phyloP scores from a whole-genome alignment of 371 early-diverging fungal species.

The Saksenaea vasiformis region DNA sequence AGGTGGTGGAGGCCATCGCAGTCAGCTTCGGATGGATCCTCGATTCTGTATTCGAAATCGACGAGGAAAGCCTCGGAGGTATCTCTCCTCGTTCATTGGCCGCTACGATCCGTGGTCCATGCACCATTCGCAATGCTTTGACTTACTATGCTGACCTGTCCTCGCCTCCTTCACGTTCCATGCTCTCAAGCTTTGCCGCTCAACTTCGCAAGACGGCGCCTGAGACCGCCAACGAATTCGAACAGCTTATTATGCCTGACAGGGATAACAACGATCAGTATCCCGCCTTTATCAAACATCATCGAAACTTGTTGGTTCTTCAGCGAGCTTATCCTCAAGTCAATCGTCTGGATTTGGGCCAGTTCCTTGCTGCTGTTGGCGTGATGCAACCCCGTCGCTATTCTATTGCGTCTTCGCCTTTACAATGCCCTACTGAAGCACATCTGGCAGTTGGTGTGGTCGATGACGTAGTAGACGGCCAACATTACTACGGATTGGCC shows the following conservation, averaged over 20 bases:
- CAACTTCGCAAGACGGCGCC: slow-evolving; percentile 20
- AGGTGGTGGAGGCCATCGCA: slow-evolving; percentile 31
- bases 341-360: slow-evolving; percentile 19
- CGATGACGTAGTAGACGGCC: slow-evolving; percentile 17
- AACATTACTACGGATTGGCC: slow-evolving; percentile 23
- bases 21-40: slow-evolving; percentile 33
- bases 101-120: slow-evolving; percentile 35
- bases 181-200: slow-evolving; percentile 22
- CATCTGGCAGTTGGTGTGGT: slow-evolving; percentile 27
- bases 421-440: slow-evolving; percentile 16
- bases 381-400: slow-evolving; percentile 44
- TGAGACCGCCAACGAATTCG: slow-evolving; percentile 21
- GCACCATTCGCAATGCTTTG: slow-evolving; percentile 36
- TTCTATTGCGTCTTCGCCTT: slow-evolving; percentile 41
- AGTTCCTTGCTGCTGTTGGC: slow-evolving; percentile 28
- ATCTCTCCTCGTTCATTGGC: slow-evolving; percentile 39
- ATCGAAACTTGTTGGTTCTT: slow-evolving; percentile 38
- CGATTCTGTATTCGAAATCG: slow-evolving; percentile 40
- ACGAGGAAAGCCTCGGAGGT: background rate
- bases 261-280: slow-evolving; percentile 19
- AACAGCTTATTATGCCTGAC: slow-evolving; percentile 15
- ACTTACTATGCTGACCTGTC: slow-evolving; percentile 38
- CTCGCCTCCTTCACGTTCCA: slow-evolving; percentile 30
- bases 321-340: slow-evolving; percentile 25
- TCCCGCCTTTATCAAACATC: slow-evolving; percentile 23